Base-by-base conservation (phyloP, 768 basidiomycete genomes). In the Cystoderma amianthinum region DNA sequence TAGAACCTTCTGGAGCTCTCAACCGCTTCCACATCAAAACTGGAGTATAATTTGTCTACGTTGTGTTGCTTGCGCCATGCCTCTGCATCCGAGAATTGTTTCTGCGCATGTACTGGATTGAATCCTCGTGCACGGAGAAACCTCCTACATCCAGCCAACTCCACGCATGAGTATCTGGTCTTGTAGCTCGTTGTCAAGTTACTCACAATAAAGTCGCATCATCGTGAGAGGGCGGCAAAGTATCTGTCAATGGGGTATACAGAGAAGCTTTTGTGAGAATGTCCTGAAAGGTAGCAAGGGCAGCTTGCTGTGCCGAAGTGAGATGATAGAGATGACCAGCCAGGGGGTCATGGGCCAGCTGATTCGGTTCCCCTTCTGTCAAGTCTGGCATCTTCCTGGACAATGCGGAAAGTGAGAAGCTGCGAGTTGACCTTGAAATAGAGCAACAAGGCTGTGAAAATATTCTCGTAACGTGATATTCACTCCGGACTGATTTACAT, bases 41-140 rank as follows among this genome's bases (percentile, higher is more conserved):
- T 65, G 4, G 69, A 64, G 57, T 78, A 90, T 10, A 90, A 63
- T n/a, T 67, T 65, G 21, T 76, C 70, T 2, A 91, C 77, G 22
- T 75, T 57, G 51, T 82, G 65, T 51, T 74, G 61, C 50, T 66
- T 67, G 45, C 86, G 64, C 90, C 90, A 93, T 3, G 67, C 64
- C 51, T 83, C 78, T 0, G 82, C 64, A 12, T 73, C 71, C 2
- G 76, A 58, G 53, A 90, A 90, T 54, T 91, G 85, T 45, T 76
- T 74, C 58, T 76, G 67, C 0, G 88, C 87, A 44, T 75, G 73
- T 15, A 59, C 49, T 11, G 71, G 62, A 44, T 85, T 73, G 55
- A 80, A 91, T 43, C 68, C 68, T 44, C 90, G 69, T 4, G 90
- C 90, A n/a, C 87, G 75, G 2, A 92, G 74, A 55, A 90, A 92